phyloP scores from a whole-genome alignment of 768 basidiomycete genomes.

The Phylloporus arenicola region DNA sequence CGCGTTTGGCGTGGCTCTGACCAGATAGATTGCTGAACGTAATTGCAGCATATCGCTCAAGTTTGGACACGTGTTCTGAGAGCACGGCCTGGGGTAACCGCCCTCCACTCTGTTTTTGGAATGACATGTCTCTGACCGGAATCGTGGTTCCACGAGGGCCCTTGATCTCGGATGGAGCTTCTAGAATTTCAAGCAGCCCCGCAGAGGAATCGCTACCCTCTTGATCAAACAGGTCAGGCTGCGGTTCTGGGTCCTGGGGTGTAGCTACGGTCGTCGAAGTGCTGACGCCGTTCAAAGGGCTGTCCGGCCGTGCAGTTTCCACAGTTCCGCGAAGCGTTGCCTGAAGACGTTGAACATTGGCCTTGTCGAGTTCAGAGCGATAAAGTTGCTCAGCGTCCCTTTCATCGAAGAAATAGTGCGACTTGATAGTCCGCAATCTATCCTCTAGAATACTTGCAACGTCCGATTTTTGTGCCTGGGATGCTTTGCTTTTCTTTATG shows the following conservation, averaged over 20 bases:
- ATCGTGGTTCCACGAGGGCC: constrained; percentile 51
- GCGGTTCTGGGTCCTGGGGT: not conserved
- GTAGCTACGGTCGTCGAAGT: not conserved
- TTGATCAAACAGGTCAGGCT: constrained; percentile 49
- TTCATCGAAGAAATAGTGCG: constrained; percentile 68
- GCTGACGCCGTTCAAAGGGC: not conserved
- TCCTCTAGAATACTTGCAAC: constrained; percentile 37
- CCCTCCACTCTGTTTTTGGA: constrained; percentile 81
- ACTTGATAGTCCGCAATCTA: constrained; percentile 43
- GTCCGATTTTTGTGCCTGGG: constrained; percentile 22
- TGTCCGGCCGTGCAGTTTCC: not conserved
- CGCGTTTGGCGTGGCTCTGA: constrained; percentile 69
- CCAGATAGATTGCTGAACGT: constrained; percentile 63
- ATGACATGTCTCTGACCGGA: constrained; percentile 61
- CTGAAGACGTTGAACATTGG: constrained; percentile 40
- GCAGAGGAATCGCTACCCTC: constrained; percentile 45
- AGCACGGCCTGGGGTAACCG: constrained; percentile 75
- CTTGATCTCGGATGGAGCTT: constrained; percentile 55
- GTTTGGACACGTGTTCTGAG: constrained; percentile 58
- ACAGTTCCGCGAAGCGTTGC: constrained; percentile 34
- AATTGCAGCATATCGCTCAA: constrained; percentile 71
- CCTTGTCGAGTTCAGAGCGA: constrained; percentile 47
- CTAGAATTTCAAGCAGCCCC: constrained; percentile 71
- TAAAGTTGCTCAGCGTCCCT: constrained; percentile 59
- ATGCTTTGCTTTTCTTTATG: constrained; percentile 34